Base-by-base conservation (phyloP, 108 stramenopile species). In the Skeletonema marinoi region DNA sequence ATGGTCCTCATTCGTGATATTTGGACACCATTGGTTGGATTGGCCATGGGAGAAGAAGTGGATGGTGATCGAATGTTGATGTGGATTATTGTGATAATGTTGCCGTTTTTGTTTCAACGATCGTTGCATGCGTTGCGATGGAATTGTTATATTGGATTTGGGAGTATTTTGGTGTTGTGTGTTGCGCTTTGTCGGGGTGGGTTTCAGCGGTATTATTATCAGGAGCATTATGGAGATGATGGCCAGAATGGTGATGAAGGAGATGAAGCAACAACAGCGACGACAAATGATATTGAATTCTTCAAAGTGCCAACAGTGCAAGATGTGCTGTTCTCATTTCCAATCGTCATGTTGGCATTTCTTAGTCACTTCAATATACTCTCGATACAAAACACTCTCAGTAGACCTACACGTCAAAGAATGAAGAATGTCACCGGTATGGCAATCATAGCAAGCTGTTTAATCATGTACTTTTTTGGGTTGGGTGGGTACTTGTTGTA, bases 141-240 rank as follows among this genome's bases (percentile, higher is more conserved):
- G 77, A 92, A 87, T 68, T 96, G 93, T 72, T 96, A 94, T 62
- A 80, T 94, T 56, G 90, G 93, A 36, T 89, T 93, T 65, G 68
- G 79, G 16, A 88, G 88, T 6, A 82, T 88, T 19, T 72, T 91
- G 21, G 50, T 90, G 1, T 77, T 95, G 17, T 82, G 85, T 51
- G 19, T 88, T 7, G 87, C 88, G 0, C 72, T 92, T 41, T 38
- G 50, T 62, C 58, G 71, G 13, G 71, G 81, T 48, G 74, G 81
- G 13, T 62, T 38, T 63, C 71, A 38, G 14, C 58, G 68, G 3
- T 61, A 51, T 51, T 51, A 51, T 51, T 51, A 50, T 50, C 48
- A 50, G 4, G n/a, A 50, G 4, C 16, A 6, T 50, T 3, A 17
- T 50, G 48, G 39, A 51, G 78, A 29, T 69, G 56, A 54, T 38